Conservation (phyloP, 345 rosid genomes). For the Luvunga scandens region DNA sequence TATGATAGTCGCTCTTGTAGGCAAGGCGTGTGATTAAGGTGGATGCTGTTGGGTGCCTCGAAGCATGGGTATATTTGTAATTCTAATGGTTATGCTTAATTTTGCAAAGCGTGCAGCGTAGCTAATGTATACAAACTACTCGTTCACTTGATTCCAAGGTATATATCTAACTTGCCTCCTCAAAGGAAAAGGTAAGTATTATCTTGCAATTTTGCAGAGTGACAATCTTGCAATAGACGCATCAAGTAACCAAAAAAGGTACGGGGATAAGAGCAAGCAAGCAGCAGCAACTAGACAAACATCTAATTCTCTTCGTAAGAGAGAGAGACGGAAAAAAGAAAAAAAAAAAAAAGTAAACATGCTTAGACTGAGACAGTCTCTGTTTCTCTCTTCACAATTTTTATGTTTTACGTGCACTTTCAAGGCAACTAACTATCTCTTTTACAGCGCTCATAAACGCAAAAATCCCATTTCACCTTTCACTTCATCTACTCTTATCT, state of each 20-base stretch:
- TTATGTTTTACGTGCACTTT: not conserved
- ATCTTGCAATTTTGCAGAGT: too few relatives aligned
- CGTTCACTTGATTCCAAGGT: too few relatives aligned
- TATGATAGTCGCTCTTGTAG: too few relatives aligned
- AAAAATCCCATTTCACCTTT: not conserved
- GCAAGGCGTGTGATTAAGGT: too few relatives aligned
- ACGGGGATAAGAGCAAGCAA: not conserved
- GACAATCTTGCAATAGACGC: not conserved
- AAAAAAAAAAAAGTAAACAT: not conserved
- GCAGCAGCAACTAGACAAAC: not conserved
- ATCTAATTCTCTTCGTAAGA: not conserved
- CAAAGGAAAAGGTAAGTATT: too few relatives aligned
- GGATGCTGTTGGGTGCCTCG: too few relatives aligned
- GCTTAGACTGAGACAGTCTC: not conserved
- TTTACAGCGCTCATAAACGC: not conserved
- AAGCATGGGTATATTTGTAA: too few relatives aligned
- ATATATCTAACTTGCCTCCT: too few relatives aligned
- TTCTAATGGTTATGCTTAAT: too few relatives aligned
- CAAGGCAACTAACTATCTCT: not conserved
- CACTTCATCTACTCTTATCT: not conserved
- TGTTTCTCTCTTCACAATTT: not conserved
- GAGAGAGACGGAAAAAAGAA: too few relatives aligned
- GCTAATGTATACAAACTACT: too few relatives aligned
- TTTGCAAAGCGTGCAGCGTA: too few relatives aligned
- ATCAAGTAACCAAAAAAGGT: not conserved